A percentile compares a stretch with the other conserved stretches of the same genome.
These are phyloP conservation scores for Mariannaea elegans DNA, from an alignment of 2,329 filamentous ascomycete genomes.

Conservation along the genomic window DNA sequence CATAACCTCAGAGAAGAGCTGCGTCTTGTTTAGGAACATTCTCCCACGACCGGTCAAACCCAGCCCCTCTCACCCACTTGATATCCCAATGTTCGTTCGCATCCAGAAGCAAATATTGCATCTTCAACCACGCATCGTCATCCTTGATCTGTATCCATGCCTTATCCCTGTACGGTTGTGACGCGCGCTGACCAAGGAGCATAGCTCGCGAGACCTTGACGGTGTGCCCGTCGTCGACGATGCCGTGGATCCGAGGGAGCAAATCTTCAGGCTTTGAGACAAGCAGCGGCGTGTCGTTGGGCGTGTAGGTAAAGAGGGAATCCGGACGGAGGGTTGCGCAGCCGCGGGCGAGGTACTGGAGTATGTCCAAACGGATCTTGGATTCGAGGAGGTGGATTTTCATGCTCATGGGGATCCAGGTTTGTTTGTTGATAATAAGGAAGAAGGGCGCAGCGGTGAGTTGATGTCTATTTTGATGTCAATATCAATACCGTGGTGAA, in stretches of 20 bases:
- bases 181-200: conserved; percentile 66
- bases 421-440: conserved; percentile 67
- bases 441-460: conserved; percentile 79
- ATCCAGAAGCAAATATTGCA: conserved; percentile 70
- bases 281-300: conserved; percentile 57
- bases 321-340: conserved; percentile 67
- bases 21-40: conserved; percentile 41
- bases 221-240: conserved; percentile 82
- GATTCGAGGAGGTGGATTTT: conserved; percentile 81
- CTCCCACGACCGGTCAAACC: conserved; percentile 73
- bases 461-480: conserved; percentile 68
- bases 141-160: conserved; percentile 63
- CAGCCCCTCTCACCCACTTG: conserved; percentile 69
- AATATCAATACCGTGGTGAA: too few species aligned
- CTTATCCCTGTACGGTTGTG: conserved; percentile 53
- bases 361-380: conserved; percentile 80
- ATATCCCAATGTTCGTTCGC: conserved; percentile 62
- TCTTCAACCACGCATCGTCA: conserved; percentile 66
- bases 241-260: conserved; percentile 55
- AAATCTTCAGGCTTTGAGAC: conserved; percentile 57
- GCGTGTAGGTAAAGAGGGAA: conserved; percentile 68
- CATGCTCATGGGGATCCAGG: conserved; percentile 66
- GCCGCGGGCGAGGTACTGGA: conserved; percentile 76
- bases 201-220: conserved; percentile 79
- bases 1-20: neutral